phyloP scores from a whole-genome alignment of 2,329 filamentous ascomycete species.

The Ascocoryne sarcoides region DNA sequence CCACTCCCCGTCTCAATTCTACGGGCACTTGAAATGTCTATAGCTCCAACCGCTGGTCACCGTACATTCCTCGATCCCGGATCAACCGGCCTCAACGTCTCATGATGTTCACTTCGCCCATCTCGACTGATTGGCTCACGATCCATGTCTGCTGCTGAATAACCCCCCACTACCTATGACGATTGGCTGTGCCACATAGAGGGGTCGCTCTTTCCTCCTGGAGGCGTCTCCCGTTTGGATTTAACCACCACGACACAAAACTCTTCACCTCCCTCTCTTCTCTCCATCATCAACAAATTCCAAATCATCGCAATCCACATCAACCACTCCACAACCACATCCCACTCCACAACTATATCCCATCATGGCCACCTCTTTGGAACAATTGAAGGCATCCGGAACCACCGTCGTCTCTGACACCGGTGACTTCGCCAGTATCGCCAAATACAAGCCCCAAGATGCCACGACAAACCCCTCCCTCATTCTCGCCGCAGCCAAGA shows the following conservation, averaged over 20 bases:
- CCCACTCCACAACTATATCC: constrained; percentile 5
- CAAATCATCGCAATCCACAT: constrained; percentile 3
- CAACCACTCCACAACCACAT: constrained; percentile 1
- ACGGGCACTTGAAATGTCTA: no score
- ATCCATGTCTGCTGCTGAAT: no score
- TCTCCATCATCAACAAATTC: constrained; percentile 1
- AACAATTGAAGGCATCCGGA: constrained; percentile 94
- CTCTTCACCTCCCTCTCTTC: constrained; percentile 1
- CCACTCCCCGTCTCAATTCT: no score
- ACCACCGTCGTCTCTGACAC: constrained; percentile 97
- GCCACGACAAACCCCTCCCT: constrained; percentile 99
- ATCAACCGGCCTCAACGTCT: no score
- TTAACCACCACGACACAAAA: constrained; percentile 13
- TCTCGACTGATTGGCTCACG: no score
- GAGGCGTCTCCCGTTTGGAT: constrained; percentile 7
- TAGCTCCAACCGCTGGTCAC: no score
- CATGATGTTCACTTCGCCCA: no score
- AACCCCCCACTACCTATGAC: constrained; percentile 9
- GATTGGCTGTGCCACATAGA: not conserved
- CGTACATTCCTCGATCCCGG: no score
- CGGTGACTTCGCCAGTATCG: constrained; percentile 73
- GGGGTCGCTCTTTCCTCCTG: constrained; percentile 1
- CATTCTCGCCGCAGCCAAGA: constrained; percentile 97
- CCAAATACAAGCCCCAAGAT: constrained; percentile 99
- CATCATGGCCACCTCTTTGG: constrained; percentile 78